Evolutionary conservation across 768 basidiomycete species (phyloP).

Genomic region (Rhodotorula taiwanensis): DNA sequence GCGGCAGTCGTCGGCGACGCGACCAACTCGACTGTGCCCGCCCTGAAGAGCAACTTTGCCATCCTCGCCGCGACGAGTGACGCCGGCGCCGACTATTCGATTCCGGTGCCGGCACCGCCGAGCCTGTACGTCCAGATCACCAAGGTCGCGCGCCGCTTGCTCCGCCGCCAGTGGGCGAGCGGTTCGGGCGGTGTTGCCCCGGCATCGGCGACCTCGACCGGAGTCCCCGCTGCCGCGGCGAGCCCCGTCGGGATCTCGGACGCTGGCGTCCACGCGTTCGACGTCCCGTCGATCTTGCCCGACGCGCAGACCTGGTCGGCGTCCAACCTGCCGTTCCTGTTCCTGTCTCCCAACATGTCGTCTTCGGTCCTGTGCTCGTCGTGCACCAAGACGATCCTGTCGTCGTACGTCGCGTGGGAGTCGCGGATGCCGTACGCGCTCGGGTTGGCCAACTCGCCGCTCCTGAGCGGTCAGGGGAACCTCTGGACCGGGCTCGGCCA

Average conservation of each 20-base stretch:
- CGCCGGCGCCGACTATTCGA: conserved; percentile 30
- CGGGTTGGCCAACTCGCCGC: conserved; percentile 59
- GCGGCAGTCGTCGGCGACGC: conserved; percentile 47
- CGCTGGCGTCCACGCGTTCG: conserved; percentile 8
- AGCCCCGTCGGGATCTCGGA: neutral
- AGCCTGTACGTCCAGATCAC: conserved; percentile 25
- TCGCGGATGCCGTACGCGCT: conserved; percentile 61
- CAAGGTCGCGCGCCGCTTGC: neutral
- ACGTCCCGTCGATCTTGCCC: conserved; percentile 40
- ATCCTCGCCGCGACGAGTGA: conserved; percentile 19
- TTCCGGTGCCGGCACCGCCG: conserved; percentile 30
- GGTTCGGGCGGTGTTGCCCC: neutral
- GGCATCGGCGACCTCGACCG: neutral
- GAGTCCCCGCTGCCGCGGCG: too few species aligned
- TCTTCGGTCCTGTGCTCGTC: conserved; percentile 62
- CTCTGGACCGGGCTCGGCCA: conserved; percentile 60
- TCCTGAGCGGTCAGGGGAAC: conserved; percentile 59
- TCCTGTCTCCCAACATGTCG: conserved; percentile 55
- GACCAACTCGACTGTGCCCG: conserved; percentile 6
- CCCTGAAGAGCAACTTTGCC: conserved; percentile 25
- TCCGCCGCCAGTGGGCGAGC: conserved; percentile 6
- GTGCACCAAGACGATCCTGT: conserved; percentile 72
- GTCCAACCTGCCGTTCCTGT: conserved; percentile 63
- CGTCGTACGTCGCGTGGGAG: conserved; percentile 71
- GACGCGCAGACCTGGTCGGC: conserved; percentile 52